Evolutionary conservation across 208 protist genomes (phyloP).

Genomic region (Leishmania gerbilli): DNA sequence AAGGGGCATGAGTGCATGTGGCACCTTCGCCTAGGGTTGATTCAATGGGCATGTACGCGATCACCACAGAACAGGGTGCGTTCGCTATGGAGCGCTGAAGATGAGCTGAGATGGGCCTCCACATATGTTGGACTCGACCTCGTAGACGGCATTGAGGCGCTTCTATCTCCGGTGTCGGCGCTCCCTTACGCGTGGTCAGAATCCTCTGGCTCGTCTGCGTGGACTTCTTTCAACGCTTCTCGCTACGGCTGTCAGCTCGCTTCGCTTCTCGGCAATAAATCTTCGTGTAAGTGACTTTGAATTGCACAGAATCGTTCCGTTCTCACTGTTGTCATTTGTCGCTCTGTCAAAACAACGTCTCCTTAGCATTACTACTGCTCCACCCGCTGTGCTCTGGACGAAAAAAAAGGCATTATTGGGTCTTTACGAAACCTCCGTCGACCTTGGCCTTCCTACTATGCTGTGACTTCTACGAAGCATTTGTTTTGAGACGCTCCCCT

Average conservation of each 20-base stretch:
- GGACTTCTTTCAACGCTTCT: slow-evolving; percentile 61
- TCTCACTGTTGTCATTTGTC: background rate
- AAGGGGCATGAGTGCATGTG: slow-evolving; percentile 79
- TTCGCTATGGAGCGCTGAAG: slow-evolving; percentile 49
- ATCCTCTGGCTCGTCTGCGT: slow-evolving; percentile 40
- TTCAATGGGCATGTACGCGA: slow-evolving; percentile 41
- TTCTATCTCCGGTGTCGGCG: slow-evolving; percentile 9
- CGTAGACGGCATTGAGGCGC: background rate
- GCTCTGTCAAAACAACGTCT: background rate
- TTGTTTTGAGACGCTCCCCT: background rate
- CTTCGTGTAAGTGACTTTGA: background rate
- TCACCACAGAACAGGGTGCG: background rate
- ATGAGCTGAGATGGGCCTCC: slow-evolving; percentile 61
- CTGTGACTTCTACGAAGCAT: background rate
- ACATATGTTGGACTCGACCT: slow-evolving; percentile 28
- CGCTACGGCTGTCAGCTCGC: slow-evolving; percentile 68
- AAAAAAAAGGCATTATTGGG: background rate
- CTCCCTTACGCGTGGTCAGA: slow-evolving; percentile 37
- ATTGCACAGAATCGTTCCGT: background rate
- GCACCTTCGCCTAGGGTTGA: slow-evolving; percentile 60
- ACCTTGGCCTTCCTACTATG: background rate
- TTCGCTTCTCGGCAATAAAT: slow-evolving; percentile 2
- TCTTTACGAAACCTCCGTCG: background rate
- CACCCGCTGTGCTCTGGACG: background rate
- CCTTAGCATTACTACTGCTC: background rate